Base-by-base conservation (phyloP, 768 basidiomycete species). In the Mycena rebaudengoi region DNA sequence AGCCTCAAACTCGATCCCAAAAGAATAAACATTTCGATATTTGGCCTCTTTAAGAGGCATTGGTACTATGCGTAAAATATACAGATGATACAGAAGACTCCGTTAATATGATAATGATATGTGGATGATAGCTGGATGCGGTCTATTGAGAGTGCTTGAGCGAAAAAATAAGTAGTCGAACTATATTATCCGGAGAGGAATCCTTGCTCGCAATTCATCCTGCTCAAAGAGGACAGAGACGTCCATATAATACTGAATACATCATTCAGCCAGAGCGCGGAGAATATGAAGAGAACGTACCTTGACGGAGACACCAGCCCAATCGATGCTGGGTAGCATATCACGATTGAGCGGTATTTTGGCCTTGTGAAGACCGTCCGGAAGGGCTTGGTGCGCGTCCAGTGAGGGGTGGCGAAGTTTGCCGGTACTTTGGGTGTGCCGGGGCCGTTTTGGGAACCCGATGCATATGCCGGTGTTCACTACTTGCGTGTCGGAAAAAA, bases 361-460 rank as follows among this genome's bases (percentile, higher is more conserved):
- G 50, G 85, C 82, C 70, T 88, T 90, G 67, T 83, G 86, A 2
- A 92, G 79, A 13, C 91, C 91, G 70, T 92, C 90, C 1, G 91
- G 91, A 30, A 90, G 79, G 18, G 81, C 70, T 8, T 79, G 75
- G 41, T 84, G 80, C 0, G 76, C 75, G 35, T 85, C 82, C 53
- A 86, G 62, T 3, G 84, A 77, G 4, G 84, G 83, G 68, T 86
- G 85, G n/a, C n/a, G n/a, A 39, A 72, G 63, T 41, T 78, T 73
- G 37, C 72, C 66, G 29, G 78, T 75, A 40, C 73, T 74, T 11
- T 79, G 78, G 12, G 79, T 78, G 45, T 80, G 78, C 28, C 85
- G 81, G 10, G 89, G 88, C 18, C 89, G 86, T 65, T 91, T 92
- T 18, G 88, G 88, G 67, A 92, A 92, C 2, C 91, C 91, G 44